Conservation (phyloP, 768 basidiomycete genomes). For the Trametes cinnabarina region DNA sequence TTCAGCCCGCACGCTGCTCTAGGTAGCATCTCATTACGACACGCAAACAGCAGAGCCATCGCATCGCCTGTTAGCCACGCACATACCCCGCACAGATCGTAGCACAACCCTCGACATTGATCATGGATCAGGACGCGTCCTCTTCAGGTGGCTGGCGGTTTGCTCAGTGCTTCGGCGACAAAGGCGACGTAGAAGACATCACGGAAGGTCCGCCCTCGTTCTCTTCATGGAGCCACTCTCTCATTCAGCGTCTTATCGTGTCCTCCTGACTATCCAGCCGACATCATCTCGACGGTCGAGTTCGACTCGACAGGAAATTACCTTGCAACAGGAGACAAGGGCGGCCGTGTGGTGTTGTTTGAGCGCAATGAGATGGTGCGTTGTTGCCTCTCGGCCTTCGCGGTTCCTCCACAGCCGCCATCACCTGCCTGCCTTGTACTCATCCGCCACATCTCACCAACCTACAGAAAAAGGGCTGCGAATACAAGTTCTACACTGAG, state of each 20-base stretch:
- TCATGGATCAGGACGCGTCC: constrained; percentile 82
- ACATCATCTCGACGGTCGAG: constrained; percentile 99
- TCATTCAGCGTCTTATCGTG: constrained; percentile 21
- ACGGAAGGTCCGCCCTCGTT: constrained; percentile 75
- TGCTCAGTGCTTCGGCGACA: constrained; percentile 99
- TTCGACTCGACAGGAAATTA: constrained; percentile 99
- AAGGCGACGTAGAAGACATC: constrained; percentile 98
- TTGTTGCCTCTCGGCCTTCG: constrained; percentile 14
- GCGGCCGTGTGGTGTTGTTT: constrained; percentile 96
- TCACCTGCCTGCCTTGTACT: constrained; percentile 15
- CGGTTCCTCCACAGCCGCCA: neutral
- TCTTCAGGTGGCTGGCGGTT: constrained; percentile 94
- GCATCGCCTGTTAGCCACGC: constrained; percentile 11
- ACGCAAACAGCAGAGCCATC: constrained; percentile 29
- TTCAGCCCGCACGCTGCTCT: neutral
- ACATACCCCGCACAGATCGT: constrained; percentile 21
- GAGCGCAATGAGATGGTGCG: constrained; percentile 96
- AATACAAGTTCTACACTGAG: constrained; percentile 99
- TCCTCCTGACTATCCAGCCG: constrained; percentile 57
- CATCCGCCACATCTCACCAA: neutral
- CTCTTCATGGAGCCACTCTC: constrained; percentile 12
- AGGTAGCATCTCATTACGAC: neutral
- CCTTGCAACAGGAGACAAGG: constrained; percentile 99
- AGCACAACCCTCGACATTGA: constrained; percentile 28
- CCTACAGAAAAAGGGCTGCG: constrained; percentile 95